Conservation (phyloP, 805 yeast genomes). For the Candida parachauliodes region DNA sequence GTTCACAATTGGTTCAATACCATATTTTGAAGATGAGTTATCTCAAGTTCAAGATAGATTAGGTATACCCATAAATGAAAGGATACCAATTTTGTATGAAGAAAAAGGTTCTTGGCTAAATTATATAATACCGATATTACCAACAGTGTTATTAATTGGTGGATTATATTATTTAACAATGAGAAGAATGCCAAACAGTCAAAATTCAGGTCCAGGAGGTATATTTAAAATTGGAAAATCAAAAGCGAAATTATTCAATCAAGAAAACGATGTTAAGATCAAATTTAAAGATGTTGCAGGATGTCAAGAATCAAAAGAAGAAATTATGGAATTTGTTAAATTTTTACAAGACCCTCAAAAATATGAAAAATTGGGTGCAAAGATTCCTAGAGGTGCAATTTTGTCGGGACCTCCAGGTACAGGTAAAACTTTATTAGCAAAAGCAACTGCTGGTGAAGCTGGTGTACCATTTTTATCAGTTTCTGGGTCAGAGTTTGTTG, state of each 20-base stretch:
- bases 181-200: slow-evolving; percentile 46
- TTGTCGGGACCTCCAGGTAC: slow-evolving; percentile 96
- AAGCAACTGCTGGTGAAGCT: slow-evolving; percentile 96
- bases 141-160: slow-evolving; percentile 77
- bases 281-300: slow-evolving; percentile 92
- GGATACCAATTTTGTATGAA: slow-evolving; percentile 74
- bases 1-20: slow-evolving; percentile 87
- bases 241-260: slow-evolving; percentile 76
- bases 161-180: slow-evolving; percentile 67
- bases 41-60: slow-evolving; percentile 66
- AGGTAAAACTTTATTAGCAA: slow-evolving; percentile 89
- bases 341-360: slow-evolving; percentile 81
- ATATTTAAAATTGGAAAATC: slow-evolving; percentile 76
- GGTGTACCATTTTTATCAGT: slow-evolving; percentile 91
- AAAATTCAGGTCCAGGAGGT: slow-evolving; percentile 44
- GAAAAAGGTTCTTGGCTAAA: slow-evolving; percentile 65
- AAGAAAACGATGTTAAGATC: slow-evolving; percentile 77
- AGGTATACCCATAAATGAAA: slow-evolving; percentile 61
- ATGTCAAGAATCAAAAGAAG: slow-evolving; percentile 90
- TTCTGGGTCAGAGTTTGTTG: slow-evolving; percentile 93
- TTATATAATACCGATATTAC: slow-evolving; percentile 66
- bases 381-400: slow-evolving; percentile 93
- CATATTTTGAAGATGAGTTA: slow-evolving; percentile 79
- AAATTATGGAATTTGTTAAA: slow-evolving; percentile 91
- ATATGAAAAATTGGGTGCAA: slow-evolving; percentile 86